phyloP scores from a whole-genome alignment of 2,329 filamentous ascomycete species.

The Sarocladium strictum region DNA sequence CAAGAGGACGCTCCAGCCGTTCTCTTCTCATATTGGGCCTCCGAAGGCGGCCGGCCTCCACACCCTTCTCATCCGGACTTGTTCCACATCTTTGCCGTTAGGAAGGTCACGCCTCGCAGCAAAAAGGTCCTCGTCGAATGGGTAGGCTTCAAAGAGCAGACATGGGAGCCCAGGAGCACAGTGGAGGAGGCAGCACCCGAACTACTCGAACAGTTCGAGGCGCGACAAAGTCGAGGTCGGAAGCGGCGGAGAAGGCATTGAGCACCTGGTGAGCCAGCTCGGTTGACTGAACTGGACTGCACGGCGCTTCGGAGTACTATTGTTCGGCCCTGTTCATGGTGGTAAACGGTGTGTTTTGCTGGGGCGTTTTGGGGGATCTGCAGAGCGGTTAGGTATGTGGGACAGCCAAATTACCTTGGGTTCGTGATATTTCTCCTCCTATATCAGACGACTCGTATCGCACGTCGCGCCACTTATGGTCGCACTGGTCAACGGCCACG shows the following conservation, averaged over 20 bases:
- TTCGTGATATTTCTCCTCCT: neutral
- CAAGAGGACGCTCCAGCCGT: constrained; percentile 25
- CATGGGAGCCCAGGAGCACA: constrained; percentile 21
- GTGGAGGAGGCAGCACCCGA: constrained; percentile 2
- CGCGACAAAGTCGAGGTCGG: neutral
- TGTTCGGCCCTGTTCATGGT: neutral
- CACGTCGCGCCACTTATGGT: neutral
- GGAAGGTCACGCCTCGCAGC: constrained; percentile 22
- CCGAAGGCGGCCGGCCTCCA: constrained; percentile 22
- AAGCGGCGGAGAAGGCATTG: neutral
- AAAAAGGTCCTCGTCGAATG: constrained; percentile 28
- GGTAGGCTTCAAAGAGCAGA: constrained; percentile 26
- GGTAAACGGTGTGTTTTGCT: neutral
- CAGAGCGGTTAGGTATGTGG: neutral
- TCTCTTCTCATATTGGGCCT: constrained; percentile 27
- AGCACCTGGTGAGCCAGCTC: neutral
- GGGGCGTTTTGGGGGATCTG: neutral
- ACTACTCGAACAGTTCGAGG: neutral
- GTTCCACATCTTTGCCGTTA: constrained; percentile 27
- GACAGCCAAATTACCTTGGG: neutral
- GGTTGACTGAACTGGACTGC: too few species aligned
- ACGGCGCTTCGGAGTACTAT: neutral
- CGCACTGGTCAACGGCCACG: neutral
- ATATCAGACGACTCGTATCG: neutral
- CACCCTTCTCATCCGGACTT: constrained; percentile 24